Evolutionary conservation across 139 green algal genomes (phyloP).

Genomic region (Tetradesmus lagerheimii): DNA sequence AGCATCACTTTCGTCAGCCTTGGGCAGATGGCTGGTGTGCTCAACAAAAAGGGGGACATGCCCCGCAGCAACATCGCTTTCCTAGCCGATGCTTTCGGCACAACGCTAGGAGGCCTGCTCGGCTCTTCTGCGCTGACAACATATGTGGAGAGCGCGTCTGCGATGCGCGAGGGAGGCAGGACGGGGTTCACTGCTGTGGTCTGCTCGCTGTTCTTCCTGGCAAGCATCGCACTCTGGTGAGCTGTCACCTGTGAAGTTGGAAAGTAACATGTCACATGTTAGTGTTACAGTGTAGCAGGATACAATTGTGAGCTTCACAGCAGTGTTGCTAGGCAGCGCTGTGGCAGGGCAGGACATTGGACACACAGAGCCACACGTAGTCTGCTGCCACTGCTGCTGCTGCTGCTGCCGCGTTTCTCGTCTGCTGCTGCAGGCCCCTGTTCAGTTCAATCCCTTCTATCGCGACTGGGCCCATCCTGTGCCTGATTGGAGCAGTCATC

Average conservation of each 20-base stretch:
- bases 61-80: constrained; percentile 66
- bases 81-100: constrained; percentile 51
- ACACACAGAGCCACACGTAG: too few species aligned
- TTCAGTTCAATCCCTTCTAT: constrained; percentile 59
- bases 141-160: constrained; percentile 65
- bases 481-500: constrained; percentile 66
- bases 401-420: too few species aligned
- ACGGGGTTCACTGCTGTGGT: constrained; percentile 66
- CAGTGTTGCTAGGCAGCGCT: too few species aligned
- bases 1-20: constrained; percentile 49
- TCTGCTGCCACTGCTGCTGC: too few species aligned
- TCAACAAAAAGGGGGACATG: constrained; percentile 56
- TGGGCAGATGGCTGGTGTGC: constrained; percentile 55
- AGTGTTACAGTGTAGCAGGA: too few species aligned
- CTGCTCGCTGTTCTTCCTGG: constrained; percentile 58
- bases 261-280: too few species aligned
- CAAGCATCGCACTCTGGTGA: constrained; percentile 38
- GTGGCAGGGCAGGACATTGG: too few species aligned
- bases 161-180: constrained; percentile 65
- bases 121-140: constrained; percentile 61
- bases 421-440: constrained; percentile 13
- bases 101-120: constrained; percentile 53
- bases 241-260: neutral
- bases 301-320: too few species aligned
- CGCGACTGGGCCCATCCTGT: constrained; percentile 63